Percentiles rank a stretch among this genome's conserved stretches.
These are phyloP conservation scores for Umbelopsis ramanniana DNA, from an alignment of 192 early-diverging fungal genomes.

Conservation along the genomic window DNA sequence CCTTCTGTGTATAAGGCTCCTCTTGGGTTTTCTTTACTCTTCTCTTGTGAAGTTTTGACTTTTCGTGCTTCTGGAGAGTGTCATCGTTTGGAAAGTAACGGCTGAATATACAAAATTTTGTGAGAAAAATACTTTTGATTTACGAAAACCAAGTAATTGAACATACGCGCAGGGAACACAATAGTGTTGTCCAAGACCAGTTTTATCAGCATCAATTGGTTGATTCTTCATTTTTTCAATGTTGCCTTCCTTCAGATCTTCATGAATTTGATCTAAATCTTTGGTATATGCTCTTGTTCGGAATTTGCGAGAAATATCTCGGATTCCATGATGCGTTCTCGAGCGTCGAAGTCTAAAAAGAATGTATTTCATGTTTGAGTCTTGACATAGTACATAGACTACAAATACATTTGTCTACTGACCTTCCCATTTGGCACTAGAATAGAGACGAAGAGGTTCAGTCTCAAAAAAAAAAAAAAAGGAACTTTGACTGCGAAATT, in stretches of 20 bases:
- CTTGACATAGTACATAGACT: background rate
- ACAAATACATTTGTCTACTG: background rate
- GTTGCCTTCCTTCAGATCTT: slow-evolving; percentile 81
- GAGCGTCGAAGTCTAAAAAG: slow-evolving; percentile 51
- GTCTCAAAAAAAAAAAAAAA: slow-evolving; percentile 30
- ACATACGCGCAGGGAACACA: slow-evolving; percentile 82
- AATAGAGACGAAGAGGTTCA: background rate
- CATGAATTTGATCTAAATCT: slow-evolving; percentile 96
- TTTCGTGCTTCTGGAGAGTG: slow-evolving; percentile 68
- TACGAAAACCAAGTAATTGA: background rate
- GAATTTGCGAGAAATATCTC: slow-evolving; percentile 80
- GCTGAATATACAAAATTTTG: slow-evolving; percentile 41
- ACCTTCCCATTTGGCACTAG: slow-evolving; percentile 36
- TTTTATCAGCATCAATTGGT: slow-evolving; percentile 80
- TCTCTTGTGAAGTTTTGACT: slow-evolving; percentile 84
- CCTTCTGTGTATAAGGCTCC: slow-evolving; percentile 88
- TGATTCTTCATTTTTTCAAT: slow-evolving; percentile 61
- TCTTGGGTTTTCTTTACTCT: slow-evolving; percentile 85
- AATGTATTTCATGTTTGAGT: background rate
- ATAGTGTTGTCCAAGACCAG: slow-evolving; percentile 90
- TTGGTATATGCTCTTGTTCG: slow-evolving; percentile 86
- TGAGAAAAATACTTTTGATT: background rate
- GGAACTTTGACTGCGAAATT: slow-evolving; percentile 5
- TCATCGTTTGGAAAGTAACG: slow-evolving; percentile 73
- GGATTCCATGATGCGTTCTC: slow-evolving; percentile 62